These are phyloP conservation scores for Termitomyces sp. DNA, from an alignment of 768 basidiomycete species.

Conservation along the genomic window DNA sequence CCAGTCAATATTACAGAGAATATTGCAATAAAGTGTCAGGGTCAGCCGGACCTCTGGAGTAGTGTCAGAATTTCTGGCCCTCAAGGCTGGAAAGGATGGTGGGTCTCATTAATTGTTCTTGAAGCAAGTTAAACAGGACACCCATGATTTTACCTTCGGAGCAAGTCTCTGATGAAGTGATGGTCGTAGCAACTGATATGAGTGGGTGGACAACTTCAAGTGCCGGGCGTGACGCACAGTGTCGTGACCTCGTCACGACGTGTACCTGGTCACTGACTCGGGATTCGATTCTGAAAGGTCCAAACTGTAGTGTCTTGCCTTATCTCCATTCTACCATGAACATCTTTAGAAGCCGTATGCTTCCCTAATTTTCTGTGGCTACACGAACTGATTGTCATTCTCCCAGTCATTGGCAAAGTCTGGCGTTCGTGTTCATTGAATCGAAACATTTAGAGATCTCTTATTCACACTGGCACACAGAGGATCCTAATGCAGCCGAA, in stretches of 20 bases:
- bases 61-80: conserved; percentile 4
- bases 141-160: neutral
- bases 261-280: conserved; percentile 20
- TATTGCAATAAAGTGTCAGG: too few species aligned
- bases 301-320: too few species aligned
- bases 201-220: conserved; percentile 1
- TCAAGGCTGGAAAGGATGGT: conserved; percentile 11
- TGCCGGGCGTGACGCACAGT: conserved; percentile 14
- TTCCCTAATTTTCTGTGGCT: conserved; percentile 5
- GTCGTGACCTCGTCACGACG: conserved; percentile 34
- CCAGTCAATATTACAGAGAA: too few species aligned
- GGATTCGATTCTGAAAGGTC: neutral
- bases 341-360: conserved; percentile 77
- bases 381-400: conserved; percentile 15
- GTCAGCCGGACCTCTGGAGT: conserved; percentile 8
- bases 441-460: conserved; percentile 9
- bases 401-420: conserved; percentile 81
- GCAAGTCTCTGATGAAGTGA: conserved; percentile 8
- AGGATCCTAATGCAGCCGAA: conserved; percentile 92
- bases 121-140: neutral
- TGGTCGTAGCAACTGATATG: conserved; percentile 15
- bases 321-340: conserved; percentile 55
- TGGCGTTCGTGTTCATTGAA: conserved; percentile 67
- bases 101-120: conserved; percentile 14
- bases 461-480: conserved; percentile 38